Evolutionary conservation across 495 filamentous ascomycete genomes (phyloP).

Genomic region (Daldinia decipiens): DNA sequence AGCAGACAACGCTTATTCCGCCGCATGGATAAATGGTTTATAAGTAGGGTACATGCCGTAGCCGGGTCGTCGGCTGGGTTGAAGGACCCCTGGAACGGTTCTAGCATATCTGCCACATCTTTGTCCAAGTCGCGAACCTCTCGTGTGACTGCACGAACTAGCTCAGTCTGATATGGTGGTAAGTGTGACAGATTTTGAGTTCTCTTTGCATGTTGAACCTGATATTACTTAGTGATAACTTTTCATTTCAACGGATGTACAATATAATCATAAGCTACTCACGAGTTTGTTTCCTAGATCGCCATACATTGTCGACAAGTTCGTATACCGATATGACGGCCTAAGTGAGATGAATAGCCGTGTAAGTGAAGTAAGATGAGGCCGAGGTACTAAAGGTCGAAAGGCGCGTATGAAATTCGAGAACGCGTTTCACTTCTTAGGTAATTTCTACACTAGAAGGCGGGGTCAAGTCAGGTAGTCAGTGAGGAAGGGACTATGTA

Average conservation of each 20-base stretch:
- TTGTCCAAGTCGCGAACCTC: slow-evolving; percentile 96
- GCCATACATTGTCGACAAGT: slow-evolving; percentile 77
- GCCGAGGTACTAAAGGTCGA: neutral
- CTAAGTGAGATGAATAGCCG: neutral
- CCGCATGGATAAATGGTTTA: slow-evolving; percentile 94
- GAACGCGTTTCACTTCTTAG: slow-evolving; percentile 16
- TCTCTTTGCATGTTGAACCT: slow-evolving; percentile 98
- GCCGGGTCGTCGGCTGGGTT: slow-evolving; percentile 85
- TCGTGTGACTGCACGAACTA: slow-evolving; percentile 84
- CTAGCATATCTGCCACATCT: slow-evolving; percentile 81
- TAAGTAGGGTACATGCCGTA: slow-evolving; percentile 85
- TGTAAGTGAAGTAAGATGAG: neutral
- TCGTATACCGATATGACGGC: neutral
- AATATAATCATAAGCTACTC: slow-evolving; percentile 12
- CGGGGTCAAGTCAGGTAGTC: slow-evolving; percentile 4
- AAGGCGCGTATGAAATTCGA: slow-evolving; percentile 26
- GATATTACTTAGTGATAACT: slow-evolving; percentile 32
- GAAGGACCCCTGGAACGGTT: slow-evolving; percentile 84
- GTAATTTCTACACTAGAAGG: slow-evolving; percentile 12
- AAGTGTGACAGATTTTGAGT: slow-evolving; percentile 89
- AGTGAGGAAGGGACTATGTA: neutral
- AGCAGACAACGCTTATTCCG: slow-evolving; percentile 96
- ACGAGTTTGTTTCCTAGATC: slow-evolving; percentile 84
- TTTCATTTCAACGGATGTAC: neutral
- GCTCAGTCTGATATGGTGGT: slow-evolving; percentile 92